Evolutionary conservation across 257 asterid genomes (phyloP).

Genomic region (Solanum paucissectum): DNA sequence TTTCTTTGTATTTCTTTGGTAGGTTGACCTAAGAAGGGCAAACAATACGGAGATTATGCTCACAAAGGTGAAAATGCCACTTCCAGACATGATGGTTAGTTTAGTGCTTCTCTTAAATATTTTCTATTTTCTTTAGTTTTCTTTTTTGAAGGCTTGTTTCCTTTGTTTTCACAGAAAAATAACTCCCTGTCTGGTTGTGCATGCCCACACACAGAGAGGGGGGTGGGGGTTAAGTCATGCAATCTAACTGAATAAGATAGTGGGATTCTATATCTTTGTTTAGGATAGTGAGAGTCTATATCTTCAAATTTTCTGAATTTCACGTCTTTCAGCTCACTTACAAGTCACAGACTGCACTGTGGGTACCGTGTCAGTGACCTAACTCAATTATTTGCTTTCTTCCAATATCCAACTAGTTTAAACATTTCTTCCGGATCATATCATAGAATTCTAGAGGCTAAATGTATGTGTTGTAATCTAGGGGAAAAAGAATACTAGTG

Average conservation of each 20-base stretch:
- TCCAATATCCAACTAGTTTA: background rate
- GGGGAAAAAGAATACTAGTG: background rate
- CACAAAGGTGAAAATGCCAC: slow-evolving; percentile 99
- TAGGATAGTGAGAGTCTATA: background rate
- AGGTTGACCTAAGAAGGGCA: slow-evolving; percentile 96
- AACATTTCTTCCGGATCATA: background rate
- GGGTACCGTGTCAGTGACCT: background rate
- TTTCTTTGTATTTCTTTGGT: slow-evolving; percentile 9
- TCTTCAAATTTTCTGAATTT: background rate
- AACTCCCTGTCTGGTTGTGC: background rate
- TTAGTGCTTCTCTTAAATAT: background rate
- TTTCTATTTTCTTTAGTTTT: background rate
- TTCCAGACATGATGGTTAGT: slow-evolving; percentile 98
- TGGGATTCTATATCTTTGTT: background rate
- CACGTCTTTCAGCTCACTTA: background rate
- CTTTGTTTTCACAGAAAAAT: background rate
- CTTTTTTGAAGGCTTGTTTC: background rate
- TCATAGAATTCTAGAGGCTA: background rate
- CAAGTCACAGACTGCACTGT: background rate
- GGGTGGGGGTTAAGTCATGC: background rate
- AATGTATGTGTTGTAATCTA: background rate
- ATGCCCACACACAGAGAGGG: background rate
- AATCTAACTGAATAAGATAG: background rate
- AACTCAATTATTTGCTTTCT: background rate
- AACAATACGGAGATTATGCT: slow-evolving; percentile 98